phyloP scores from a whole-genome alignment of 2,329 filamentous ascomycete species.

The Diaporthe batatas region DNA sequence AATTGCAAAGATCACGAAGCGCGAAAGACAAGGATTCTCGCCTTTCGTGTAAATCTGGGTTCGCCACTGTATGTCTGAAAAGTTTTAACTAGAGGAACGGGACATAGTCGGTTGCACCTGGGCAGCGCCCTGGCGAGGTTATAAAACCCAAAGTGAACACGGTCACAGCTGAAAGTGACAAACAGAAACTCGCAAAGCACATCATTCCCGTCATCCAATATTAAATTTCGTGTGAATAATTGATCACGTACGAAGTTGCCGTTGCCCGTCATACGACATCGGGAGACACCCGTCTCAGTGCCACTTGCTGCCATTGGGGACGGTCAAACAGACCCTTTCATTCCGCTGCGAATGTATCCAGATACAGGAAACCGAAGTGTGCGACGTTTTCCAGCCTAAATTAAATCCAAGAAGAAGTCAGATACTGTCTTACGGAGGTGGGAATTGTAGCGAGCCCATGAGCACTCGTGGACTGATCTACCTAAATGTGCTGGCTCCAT shows the following conservation, averaged over 20 bases:
- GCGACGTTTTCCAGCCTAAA: constrained; percentile 11
- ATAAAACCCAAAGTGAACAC: neutral
- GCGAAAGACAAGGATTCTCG: neutral
- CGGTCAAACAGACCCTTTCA: neutral
- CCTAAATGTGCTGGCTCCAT: constrained; percentile 14
- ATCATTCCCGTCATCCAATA: neutral
- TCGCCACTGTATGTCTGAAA: neutral
- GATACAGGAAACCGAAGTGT: constrained; percentile 3
- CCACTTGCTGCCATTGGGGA: constrained; percentile 15
- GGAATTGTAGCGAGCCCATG: neutral
- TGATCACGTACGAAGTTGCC: constrained; percentile 5
- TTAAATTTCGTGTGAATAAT: neutral
- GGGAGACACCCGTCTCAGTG: constrained; percentile 31
- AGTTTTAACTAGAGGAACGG: neutral
- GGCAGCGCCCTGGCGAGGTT: neutral
- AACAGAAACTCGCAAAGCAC: neutral
- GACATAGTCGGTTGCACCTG: neutral
- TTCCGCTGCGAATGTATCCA: constrained; percentile 25
- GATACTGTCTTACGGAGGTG: constrained; percentile 17
- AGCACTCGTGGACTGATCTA: neutral
- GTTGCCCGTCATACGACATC: constrained; percentile 21
- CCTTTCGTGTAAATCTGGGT: neutral
- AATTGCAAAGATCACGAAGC: neutral
- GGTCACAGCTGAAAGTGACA: neutral
- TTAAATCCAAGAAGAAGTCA: neutral